Evolutionary conservation across 2,329 filamentous ascomycete species (phyloP).

Genomic region (Lachnum nothofagi): DNA sequence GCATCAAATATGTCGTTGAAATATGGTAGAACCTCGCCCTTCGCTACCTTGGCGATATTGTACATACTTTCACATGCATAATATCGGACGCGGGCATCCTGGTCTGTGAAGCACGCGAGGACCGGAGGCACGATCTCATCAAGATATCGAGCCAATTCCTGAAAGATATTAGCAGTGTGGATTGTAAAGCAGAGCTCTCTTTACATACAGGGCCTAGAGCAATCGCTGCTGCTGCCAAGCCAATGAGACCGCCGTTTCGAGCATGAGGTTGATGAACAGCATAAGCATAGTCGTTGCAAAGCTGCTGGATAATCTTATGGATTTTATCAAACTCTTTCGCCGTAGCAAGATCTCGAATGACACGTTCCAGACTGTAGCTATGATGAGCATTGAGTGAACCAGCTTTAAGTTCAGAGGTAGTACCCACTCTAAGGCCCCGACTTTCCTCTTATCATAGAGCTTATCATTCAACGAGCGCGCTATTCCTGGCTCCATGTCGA

Average conservation of each 20-base stretch:
- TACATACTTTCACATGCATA: constrained; percentile 99
- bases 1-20: constrained; percentile 99
- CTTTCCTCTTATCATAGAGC: constrained; percentile 96
- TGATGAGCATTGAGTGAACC: constrained; percentile 8
- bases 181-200: neutral
- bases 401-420: constrained; percentile 20
- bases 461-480: constrained; percentile 94
- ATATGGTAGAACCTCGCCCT: constrained; percentile 93
- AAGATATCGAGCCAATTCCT: constrained; percentile 84
- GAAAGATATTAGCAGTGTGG: neutral
- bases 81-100: constrained; percentile 94
- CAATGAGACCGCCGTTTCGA: constrained; percentile 91
- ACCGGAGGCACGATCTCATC: constrained; percentile 94
- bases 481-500: constrained; percentile 76
- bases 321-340: constrained; percentile 75
- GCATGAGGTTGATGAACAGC: constrained; percentile 95
- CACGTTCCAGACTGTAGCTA: constrained; percentile 68
- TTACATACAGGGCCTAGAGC: constrained; percentile 78
- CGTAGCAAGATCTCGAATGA: constrained; percentile 78
- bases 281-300: constrained; percentile 97
- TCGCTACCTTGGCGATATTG: constrained; percentile 98
- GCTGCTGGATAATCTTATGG: constrained; percentile 83
- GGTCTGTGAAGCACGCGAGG: constrained; percentile 93
- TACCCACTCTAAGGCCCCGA: constrained; percentile 86
- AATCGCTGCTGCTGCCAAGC: constrained; percentile 90